A percentile compares a stretch with the other conserved stretches of the same genome.
These are phyloP conservation scores for Hanseniaspora opuntiae DNA, from an alignment of 805 yeast species.

Conservation along the genomic window DNA sequence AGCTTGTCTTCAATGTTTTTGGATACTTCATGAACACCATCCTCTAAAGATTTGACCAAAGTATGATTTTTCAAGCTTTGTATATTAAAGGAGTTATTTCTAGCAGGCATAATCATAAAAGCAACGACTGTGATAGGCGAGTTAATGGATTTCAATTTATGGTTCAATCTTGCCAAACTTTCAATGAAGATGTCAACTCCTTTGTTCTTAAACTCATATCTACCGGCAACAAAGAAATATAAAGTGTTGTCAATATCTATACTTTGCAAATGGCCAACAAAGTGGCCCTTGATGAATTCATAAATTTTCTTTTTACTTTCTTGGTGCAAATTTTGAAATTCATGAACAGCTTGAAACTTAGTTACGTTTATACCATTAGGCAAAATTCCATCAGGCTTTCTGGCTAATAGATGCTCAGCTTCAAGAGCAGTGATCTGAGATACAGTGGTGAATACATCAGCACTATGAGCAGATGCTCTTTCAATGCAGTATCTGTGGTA, in stretches of 20 bases:
- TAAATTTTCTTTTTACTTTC: conserved; percentile 78
- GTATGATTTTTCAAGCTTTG: conserved; percentile 95
- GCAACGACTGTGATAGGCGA: conserved; percentile 91
- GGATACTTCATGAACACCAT: conserved; percentile 78
- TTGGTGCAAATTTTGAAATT: conserved; percentile 93
- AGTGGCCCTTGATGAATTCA: conserved; percentile 91
- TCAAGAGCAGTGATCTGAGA: conserved; percentile 96
- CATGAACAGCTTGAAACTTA: conserved; percentile 94
- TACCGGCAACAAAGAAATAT: conserved; percentile 91
- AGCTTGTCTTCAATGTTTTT: conserved; percentile 71
- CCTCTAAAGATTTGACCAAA: conserved; percentile 79
- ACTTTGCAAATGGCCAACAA: conserved; percentile 80
- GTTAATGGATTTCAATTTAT: conserved; percentile 63
- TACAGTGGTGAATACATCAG: conserved; percentile 95
- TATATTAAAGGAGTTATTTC: conserved; percentile 83
- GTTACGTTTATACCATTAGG: conserved; percentile 94
- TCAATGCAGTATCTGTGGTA: conserved; percentile 95
- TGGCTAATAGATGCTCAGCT: conserved; percentile 77
- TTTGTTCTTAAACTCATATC: conserved; percentile 91
- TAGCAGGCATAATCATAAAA: conserved; percentile 95
- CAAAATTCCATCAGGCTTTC: conserved; percentile 95
- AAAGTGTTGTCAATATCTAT: conserved; percentile 87
- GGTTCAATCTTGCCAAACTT: conserved; percentile 80
- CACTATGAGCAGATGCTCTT: conserved; percentile 87
- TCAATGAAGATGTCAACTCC: conserved; percentile 94